Base-by-base conservation (phyloP, 2,329 filamentous ascomycete species). In the Penicillium frequentans region DNA sequence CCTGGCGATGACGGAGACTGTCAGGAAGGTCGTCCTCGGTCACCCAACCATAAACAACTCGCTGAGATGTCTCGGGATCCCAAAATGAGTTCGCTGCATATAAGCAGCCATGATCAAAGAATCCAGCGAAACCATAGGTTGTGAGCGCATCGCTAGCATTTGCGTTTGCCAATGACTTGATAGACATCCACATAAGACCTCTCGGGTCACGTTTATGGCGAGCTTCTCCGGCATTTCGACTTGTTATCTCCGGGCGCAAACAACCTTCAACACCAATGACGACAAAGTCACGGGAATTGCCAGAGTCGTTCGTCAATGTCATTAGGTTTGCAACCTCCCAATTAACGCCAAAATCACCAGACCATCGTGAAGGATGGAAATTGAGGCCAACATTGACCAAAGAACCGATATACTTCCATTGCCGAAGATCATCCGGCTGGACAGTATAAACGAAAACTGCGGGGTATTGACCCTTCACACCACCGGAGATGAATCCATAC, bases 261-360 rank as follows among this genome's bases (percentile, higher is more conserved):
- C 73, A 73, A 3, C 80, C 80, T 60, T 83, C 81, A 0, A 76
- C 71, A 1, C 80, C 78, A 63, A 80, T 75, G 0, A 82, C 68
- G 23, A 82, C 59, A 50, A 82, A 79, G 31, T 80, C 70, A 39
- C 64, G 67, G 11, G 68, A 68, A 1, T 54, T 57, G 3, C 62
- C 61, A 9, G 71, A 64, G 1, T 69, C 63, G 16, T 78, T 73
- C 1, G 55, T 62, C 16, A 82, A 67, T 0, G 75, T 78, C 60
- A 78, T 67, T 46, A 82, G 75, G 60, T 80, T 82, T 23, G 73
- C 76, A 10, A 79, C 78, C 59, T 83, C 81, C 79, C 80, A 82
- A 51, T 84, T 84, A 10, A 77, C 70, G 0, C 81, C 81, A 11
- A 81, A 71, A 45, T 83, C 79, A 3, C 81, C 79, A 0, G 75